Evolutionary conservation across 169 alveolate genomes (phyloP).

Genomic region (Cryptosporidium andersoni): DNA sequence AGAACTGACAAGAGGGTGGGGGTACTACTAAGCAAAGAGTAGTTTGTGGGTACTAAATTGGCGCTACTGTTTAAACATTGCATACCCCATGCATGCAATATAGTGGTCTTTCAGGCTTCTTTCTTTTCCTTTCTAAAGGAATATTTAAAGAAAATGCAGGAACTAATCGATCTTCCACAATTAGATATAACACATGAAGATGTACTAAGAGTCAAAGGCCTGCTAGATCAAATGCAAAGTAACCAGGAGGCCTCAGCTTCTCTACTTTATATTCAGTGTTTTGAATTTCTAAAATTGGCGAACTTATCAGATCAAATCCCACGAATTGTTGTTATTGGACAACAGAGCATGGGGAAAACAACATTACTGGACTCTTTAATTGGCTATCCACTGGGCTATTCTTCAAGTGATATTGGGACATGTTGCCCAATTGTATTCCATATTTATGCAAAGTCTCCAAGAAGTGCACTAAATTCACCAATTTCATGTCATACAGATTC

Average conservation of each 20-base stretch:
- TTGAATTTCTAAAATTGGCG: conserved; percentile 84
- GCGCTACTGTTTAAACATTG: too few relatives aligned
- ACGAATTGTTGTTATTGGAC: conserved; percentile 88
- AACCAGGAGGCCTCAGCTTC: neutral
- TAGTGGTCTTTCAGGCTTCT: too few relatives aligned
- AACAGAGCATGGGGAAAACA: conserved; percentile 90
- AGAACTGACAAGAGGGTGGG: conserved; percentile 1
- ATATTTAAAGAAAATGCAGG: neutral
- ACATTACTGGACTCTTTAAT: conserved; percentile 86
- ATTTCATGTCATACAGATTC: neutral
- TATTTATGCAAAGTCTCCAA: neutral
- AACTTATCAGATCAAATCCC: conserved; percentile 88
- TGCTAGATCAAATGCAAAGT: neutral
- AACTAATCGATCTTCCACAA: neutral
- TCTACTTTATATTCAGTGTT: conserved; percentile 79
- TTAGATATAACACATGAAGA: neutral
- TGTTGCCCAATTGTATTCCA: conserved; percentile 84
- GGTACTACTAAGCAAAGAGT: neutral
- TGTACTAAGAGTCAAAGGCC: neutral
- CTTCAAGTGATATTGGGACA: conserved; percentile 89
- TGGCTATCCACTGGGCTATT: conserved; percentile 91
- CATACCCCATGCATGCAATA: too few relatives aligned
- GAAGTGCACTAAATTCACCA: neutral
- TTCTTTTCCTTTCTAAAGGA: neutral
- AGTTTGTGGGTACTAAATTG: neutral